phyloP scores from a whole-genome alignment of 306 rosid genomes.

The Gynostemma pentaphyllum region DNA sequence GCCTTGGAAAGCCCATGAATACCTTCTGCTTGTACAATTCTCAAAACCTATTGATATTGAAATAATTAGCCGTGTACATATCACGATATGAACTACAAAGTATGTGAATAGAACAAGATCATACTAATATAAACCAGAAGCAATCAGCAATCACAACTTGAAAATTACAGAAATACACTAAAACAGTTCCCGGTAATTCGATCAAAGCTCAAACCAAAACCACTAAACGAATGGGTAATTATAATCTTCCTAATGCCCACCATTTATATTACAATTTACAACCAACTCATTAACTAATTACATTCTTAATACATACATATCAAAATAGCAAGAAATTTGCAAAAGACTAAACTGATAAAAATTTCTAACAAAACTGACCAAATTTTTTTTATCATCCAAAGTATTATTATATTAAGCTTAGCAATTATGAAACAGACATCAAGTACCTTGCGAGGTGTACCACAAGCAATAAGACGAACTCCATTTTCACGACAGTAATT shows the following conservation, averaged over 20 bases:
- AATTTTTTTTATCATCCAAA: not conserved
- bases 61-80: constrained; percentile 1
- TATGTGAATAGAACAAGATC: not conserved
- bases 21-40: constrained; percentile 93
- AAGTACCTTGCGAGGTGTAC: constrained; percentile 63
- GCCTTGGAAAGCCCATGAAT: constrained; percentile 68
- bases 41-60: constrained; percentile 43
- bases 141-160: no score
- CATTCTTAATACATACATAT: no score
- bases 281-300: no score
- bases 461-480: constrained; percentile 67
- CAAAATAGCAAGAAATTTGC: not conserved
- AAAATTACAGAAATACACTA: no score
- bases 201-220: no score
- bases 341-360: not conserved
- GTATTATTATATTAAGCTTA: not conserved
- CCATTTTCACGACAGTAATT: constrained; percentile 68
- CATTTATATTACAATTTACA: no score
- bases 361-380: not conserved
- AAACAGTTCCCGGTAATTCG: no score
- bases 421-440: not conserved
- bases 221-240: no score
- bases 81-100: not conserved
- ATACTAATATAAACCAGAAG: no score
- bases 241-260: no score